A percentile compares a stretch with the other conserved stretches of the same genome.
phyloP scores from a whole-genome alignment of 768 basidiomycete genomes.

The Amanita phalloides region DNA sequence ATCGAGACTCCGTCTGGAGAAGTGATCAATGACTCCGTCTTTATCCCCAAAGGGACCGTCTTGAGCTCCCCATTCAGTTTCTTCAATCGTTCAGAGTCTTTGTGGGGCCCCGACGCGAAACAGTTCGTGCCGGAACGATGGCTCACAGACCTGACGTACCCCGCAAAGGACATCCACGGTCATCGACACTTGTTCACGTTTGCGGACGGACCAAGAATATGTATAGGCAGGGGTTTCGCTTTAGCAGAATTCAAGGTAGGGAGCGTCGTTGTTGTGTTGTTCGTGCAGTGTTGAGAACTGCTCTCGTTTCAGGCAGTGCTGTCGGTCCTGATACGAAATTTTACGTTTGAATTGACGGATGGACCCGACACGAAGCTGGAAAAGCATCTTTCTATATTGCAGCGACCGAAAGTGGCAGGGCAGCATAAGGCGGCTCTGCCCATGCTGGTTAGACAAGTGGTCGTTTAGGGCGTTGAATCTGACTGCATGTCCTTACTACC shows the following conservation, averaged over 20 bases:
- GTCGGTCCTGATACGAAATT: conserved; percentile 32
- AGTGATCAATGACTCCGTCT: conserved; percentile 20
- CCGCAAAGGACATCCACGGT: conserved; percentile 23
- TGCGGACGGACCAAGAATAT: conserved; percentile 32
- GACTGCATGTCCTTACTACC: no score
- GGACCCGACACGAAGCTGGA: conserved; percentile 28
- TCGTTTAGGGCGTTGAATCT: not conserved
- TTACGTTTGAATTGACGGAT: conserved; percentile 26
- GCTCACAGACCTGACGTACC: conserved; percentile 16
- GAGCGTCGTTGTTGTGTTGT: no score
- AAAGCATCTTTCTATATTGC: conserved; percentile 23
- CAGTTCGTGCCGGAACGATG: conserved; percentile 35
- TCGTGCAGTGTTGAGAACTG: no score
- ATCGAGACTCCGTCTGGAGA: conserved; percentile 12
- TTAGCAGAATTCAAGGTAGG: conserved; percentile 3
- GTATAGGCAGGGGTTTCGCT: conserved; percentile 33
- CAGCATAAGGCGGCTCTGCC: conserved; percentile 22
- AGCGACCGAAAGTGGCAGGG: conserved; percentile 27
- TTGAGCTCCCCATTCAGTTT: conserved; percentile 26
- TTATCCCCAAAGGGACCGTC: conserved; percentile 26
- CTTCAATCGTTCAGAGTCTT: conserved; percentile 26
- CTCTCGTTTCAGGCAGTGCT: conserved; percentile 24
- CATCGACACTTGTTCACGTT: conserved; percentile 32
- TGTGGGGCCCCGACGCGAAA: conserved; percentile 37
- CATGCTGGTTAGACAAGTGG: conserved; percentile 15